Conservation (phyloP, 2,329 filamentous ascomycete species). For the Colletotrichum sansevieriae region DNA sequence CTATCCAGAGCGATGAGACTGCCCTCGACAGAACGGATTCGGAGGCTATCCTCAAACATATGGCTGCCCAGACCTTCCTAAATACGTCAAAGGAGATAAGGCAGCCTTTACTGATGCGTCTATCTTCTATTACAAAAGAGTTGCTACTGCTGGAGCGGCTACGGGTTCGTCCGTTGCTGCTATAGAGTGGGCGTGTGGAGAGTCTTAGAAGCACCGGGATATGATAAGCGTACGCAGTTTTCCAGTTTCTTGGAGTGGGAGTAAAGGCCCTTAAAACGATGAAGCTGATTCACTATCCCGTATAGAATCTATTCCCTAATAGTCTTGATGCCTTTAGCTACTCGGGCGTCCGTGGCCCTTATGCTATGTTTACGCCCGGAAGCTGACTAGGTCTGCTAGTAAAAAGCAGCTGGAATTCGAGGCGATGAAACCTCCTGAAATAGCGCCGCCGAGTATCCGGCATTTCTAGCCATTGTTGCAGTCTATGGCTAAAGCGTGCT, state of each 20-base stretch:
- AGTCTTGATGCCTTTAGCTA: conserved; percentile 6
- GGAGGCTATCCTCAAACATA: conserved; percentile 6
- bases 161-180: conserved; percentile 3
- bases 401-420: conserved; percentile 10
- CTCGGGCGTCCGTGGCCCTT: conserved; percentile 5
- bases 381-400: conserved; percentile 15
- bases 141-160: not conserved
- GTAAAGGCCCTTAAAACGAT: not conserved
- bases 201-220: not conserved
- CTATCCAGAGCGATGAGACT: not conserved
- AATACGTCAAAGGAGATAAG: conserved; percentile 13
- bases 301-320: conserved; percentile 9
- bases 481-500: conserved; percentile 23
- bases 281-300: not conserved
- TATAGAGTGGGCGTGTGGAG: conserved; percentile 8
- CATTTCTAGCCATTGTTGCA: conserved; percentile 21
- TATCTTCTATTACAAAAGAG: conserved; percentile 2
- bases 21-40: conserved; percentile 10
- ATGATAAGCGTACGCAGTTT: not conserved
- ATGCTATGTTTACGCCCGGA: conserved; percentile 20
- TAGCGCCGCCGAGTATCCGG: conserved; percentile 13
- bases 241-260: not conserved
- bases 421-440: conserved; percentile 1
- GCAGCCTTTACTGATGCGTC: conserved; percentile 4
- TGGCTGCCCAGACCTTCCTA: not conserved